These are phyloP conservation scores for Candida lessepsii DNA, from an alignment of 805 yeast genomes.

Conservation along the genomic window DNA sequence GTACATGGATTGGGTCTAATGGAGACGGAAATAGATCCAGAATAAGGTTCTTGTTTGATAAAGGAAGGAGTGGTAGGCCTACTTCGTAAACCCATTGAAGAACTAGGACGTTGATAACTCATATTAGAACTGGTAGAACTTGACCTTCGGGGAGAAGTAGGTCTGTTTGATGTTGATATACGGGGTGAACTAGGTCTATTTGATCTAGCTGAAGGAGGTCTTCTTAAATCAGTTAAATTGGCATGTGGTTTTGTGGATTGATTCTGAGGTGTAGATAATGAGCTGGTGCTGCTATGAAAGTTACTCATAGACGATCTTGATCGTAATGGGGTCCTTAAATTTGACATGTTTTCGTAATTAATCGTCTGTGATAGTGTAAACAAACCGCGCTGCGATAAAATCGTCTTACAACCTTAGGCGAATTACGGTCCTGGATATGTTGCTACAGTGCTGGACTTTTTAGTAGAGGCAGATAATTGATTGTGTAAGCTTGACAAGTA, in stretches of 20 bases:
- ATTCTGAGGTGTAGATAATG: conserved; percentile 14
- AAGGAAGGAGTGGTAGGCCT: conserved; percentile 41
- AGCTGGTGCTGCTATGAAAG: neutral
- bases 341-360: conserved; percentile 4
- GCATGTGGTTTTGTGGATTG: conserved; percentile 19
- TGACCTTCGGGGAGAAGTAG: conserved; percentile 9
- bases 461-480: too few relatives aligned
- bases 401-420: too few relatives aligned
- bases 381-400: too few relatives aligned
- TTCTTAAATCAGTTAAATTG: conserved; percentile 15
- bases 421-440: too few relatives aligned
- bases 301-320: conserved; percentile 26
- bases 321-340: conserved; percentile 27
- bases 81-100: conserved; percentile 28
- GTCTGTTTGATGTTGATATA: conserved; percentile 24
- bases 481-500: too few relatives aligned
- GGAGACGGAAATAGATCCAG: conserved; percentile 74
- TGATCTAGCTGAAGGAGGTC: conserved; percentile 33
- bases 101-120: conserved; percentile 18
- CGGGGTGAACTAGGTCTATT: conserved; percentile 22
- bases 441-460: too few relatives aligned
- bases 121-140: neutral
- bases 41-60: conserved; percentile 43
- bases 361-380: too few relatives aligned
- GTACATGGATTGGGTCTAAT: conserved; percentile 71